Base-by-base conservation (phyloP, 306 rosid species). In the Medicago ruthenica region DNA sequence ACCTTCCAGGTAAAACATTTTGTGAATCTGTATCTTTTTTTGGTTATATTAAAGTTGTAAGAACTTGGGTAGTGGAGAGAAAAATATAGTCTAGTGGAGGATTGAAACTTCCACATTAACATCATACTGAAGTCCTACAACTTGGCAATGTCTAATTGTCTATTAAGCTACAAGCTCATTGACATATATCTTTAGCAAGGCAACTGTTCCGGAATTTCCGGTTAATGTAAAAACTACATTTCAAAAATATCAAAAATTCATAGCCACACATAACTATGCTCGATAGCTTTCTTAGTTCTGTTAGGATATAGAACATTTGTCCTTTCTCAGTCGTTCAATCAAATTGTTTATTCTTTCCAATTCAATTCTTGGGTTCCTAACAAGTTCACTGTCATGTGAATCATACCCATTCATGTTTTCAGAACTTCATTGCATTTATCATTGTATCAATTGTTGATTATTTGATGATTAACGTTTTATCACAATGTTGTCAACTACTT, bases 1-100 rank as follows among this genome's bases (percentile, higher is more conserved):
- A 80, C 97, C 90, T 81, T 79, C 67, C 21, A 80, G 97, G 99
- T 90, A 84, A 79, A 79, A 65, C 73, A 42, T 74, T 71, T 36
- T 76, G 50, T 16, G 31, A 15, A 11, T 20, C 47, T 31, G 2
- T 74, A 10, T 34, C 13, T 17, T n/a, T 34, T 61, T 45, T 45
- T 15, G 15, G 48, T 47, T 67, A 58, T 61, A 24, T 59, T 59
- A 50, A 36, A 73, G 41, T 47, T 20, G 20, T 51, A 12, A 40
- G 16, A 39, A 16, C 9, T 63, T 54, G 61, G 20, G 67, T 15
- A 27, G 17, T 24, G 39, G 14, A 55, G 73, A 34, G 63, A 21
- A 48, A 34, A 50, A 21, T 18, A 39, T 62, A 27, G 40, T 47
- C 37, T 53, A 53, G 40, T 53, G 67, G 21, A 41, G 74, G 59